Conservation (phyloP, 1,284 basidiomycete species). For the Cutaneotrichosporon daszewskae region DNA sequence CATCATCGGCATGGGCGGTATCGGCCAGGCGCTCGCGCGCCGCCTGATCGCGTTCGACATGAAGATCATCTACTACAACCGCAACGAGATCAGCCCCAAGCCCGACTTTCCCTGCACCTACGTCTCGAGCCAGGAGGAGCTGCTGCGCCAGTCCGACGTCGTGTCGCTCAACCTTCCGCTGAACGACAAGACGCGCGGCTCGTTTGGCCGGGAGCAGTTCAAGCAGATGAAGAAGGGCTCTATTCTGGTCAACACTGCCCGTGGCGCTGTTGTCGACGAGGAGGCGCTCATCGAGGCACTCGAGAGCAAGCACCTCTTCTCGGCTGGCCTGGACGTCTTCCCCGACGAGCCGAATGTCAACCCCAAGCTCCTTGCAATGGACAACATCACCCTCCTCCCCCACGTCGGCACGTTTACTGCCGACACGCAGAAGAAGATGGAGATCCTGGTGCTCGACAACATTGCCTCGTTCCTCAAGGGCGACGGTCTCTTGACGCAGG, state of each 20-base stretch:
- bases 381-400: slow-evolving; percentile 75
- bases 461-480: slow-evolving; percentile 39
- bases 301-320: slow-evolving; percentile 74
- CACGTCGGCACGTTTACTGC: slow-evolving; percentile 85
- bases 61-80: slow-evolving; percentile 75
- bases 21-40: slow-evolving; percentile 55
- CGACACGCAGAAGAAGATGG: slow-evolving; percentile 64
- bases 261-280: slow-evolving; percentile 85
- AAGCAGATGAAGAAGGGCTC: slow-evolving; percentile 70
- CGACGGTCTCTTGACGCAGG: slow-evolving; percentile 42
- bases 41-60: slow-evolving; percentile 56
- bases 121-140: slow-evolving; percentile 60
- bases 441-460: slow-evolving; percentile 41
- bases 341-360: slow-evolving; percentile 82
- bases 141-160: slow-evolving; percentile 71
- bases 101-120: slow-evolving; percentile 71
- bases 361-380: slow-evolving; percentile 68
- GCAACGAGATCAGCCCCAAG: slow-evolving; percentile 54
- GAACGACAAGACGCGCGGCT: slow-evolving; percentile 64
- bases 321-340: slow-evolving; percentile 83
- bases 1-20: slow-evolving; percentile 84
- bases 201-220: slow-evolving; percentile 74
- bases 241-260: slow-evolving; percentile 81
- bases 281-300: slow-evolving; percentile 74
- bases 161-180: slow-evolving; percentile 54